Evolutionary conservation across 768 basidiomycete species (phyloP).

Genomic region (Myochromella boudieri): DNA sequence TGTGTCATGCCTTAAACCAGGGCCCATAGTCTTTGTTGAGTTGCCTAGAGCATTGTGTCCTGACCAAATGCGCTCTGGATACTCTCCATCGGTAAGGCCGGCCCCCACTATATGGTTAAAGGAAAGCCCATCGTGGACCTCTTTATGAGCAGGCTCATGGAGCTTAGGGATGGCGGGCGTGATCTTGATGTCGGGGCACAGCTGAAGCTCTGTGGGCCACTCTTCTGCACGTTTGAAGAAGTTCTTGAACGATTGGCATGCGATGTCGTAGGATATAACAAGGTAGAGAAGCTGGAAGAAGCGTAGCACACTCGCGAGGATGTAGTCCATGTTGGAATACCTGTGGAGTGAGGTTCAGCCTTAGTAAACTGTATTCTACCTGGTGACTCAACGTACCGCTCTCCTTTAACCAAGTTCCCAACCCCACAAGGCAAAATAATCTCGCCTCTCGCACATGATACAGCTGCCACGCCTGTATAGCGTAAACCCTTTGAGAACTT

Average conservation of each 20-base stretch:
- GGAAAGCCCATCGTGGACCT: slow-evolving; percentile 13
- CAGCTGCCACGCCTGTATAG: slow-evolving; percentile 23
- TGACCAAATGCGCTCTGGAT: slow-evolving; percentile 31
- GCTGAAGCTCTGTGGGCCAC: no score
- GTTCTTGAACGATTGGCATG: slow-evolving; percentile 28
- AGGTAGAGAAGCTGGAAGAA: background rate
- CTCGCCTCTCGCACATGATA: slow-evolving; percentile 17
- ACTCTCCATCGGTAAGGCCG: no score
- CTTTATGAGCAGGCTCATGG: no score
- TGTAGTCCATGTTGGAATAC: slow-evolving; percentile 2
- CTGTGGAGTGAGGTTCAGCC: background rate
- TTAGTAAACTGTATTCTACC: no score
- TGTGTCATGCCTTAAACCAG: slow-evolving; percentile 20
- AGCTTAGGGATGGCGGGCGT: background rate
- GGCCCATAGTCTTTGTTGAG: slow-evolving; percentile 18
- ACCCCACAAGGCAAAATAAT: no score
- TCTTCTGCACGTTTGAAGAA: slow-evolving; percentile 19
- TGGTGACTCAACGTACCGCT: no score
- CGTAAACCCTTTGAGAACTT: slow-evolving; percentile 21
- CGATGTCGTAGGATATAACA: slow-evolving; percentile 31
- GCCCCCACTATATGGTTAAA: slow-evolving; percentile 7
- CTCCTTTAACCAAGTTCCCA: no score
- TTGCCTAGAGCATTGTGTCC: slow-evolving; percentile 15
- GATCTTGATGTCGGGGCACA: slow-evolving; percentile 1
- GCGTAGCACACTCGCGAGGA: background rate